Base-by-base conservation (phyloP, 1,284 basidiomycete genomes). In the Phaffia rhodozyma region DNA sequence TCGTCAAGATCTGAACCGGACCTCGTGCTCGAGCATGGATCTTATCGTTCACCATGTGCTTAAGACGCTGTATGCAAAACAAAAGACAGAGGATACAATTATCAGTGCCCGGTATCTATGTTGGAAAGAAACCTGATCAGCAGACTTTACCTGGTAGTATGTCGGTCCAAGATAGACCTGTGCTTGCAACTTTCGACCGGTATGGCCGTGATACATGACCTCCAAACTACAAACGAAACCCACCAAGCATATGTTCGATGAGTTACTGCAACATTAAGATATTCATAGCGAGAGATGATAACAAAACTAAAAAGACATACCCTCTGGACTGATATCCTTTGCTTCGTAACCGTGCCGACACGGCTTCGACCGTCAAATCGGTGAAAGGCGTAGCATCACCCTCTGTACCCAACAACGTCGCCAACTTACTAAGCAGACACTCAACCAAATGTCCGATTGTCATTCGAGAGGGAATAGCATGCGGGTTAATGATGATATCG, bases 11-110 rank as follows among this genome's bases (percentile, higher is more conserved):
- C 77, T 98, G 96, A 11, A 98, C 89, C 5, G 96, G 96, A 21
- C 96, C 96, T 75, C 96, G 80, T 20, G 96, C 96, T 69, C 94
- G 85, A 30, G 93, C 94, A 78, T 99, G 94, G 68, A 98, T 99
- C 80, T 99, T 99, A 79, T 99, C 94, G 75, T 97, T 93, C 60
- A 99, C 94, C 94, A 99, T 99, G 78, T 99, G 94, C 80, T 99
- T 99, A 70, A 99, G 81, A 60, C 94, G 87, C 59, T 63, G 61
- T 32, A 56, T 34, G 29, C 21, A 56, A 56, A 34, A 4, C 18
- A 34, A 6, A 20, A 47, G 5, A 23, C 1, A 32, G 3, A 56
- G 38, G 2, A 43, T 43, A 7, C 7, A 43, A n/a, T n/a, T 23
- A 32, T 43, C 55, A 56, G 30, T 47, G 16, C 2, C 38, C 7